A percentile compares a stretch with the other conserved stretches of the same genome.
Evolutionary conservation across 1,139 yeast species (phyloP).

Genomic region (Geotrichum klebahnii): DNA sequence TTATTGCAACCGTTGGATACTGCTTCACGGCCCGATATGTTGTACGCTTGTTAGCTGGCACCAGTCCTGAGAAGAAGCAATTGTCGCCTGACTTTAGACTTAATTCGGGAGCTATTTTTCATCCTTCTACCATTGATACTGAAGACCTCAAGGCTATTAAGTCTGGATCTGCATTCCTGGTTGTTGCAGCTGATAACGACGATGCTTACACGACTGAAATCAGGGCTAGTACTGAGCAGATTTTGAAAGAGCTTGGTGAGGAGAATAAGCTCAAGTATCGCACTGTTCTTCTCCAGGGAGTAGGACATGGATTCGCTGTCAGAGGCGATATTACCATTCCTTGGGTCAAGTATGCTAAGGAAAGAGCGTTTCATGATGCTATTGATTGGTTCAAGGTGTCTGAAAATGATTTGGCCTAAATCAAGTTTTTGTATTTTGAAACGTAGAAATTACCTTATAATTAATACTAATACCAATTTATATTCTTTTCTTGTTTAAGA

Average conservation of each 20-base stretch:
- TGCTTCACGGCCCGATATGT: constrained; percentile 80
- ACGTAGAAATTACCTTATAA: background rate
- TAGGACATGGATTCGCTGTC: constrained; percentile 68
- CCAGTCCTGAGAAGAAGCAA: constrained; percentile 41
- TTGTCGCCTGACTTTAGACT: constrained; percentile 37
- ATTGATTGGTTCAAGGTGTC: constrained; percentile 46
- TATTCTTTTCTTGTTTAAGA: background rate
- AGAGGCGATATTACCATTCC: constrained; percentile 66
- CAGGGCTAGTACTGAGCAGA: constrained; percentile 57
- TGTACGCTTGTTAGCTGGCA: constrained; percentile 49
- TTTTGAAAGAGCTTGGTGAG: constrained; percentile 43
- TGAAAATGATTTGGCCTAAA: background rate
- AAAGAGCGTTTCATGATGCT: constrained; percentile 62
- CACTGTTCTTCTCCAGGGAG: constrained; percentile 58
- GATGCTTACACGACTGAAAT: constrained; percentile 56
- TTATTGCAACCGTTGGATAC: constrained; percentile 64
- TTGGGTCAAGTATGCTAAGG: constrained; percentile 59
- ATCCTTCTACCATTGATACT: constrained; percentile 66
- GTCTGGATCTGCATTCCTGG: constrained; percentile 52
- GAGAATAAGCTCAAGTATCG: constrained; percentile 45
- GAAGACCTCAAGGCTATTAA: constrained; percentile 59
- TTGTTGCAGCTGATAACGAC: constrained; percentile 73
- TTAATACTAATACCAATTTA: background rate
- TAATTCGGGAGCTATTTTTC: constrained; percentile 67
- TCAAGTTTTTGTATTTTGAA: background rate